These are phyloP conservation scores for Roridomyces roridus DNA, from an alignment of 768 basidiomycete species.

Conservation along the genomic window DNA sequence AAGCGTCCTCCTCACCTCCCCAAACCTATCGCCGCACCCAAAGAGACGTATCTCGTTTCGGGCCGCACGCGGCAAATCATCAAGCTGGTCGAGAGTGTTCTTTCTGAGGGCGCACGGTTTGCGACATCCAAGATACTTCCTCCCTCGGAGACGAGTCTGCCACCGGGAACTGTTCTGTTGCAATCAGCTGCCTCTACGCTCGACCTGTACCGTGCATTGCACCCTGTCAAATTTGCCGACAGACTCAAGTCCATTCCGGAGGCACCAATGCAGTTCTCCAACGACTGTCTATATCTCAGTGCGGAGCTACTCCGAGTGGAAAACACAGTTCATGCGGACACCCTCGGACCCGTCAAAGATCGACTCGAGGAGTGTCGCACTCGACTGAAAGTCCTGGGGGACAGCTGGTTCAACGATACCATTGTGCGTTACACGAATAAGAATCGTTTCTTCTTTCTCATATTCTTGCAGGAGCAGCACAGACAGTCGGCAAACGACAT, in stretches of 20 bases:
- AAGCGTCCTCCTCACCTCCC: conserved; percentile 34
- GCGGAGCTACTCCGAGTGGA: conserved; percentile 54
- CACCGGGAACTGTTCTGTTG: conserved; percentile 61
- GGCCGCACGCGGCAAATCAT: conserved; percentile 59
- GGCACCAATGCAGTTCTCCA: conserved; percentile 75
- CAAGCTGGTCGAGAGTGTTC: conserved; percentile 61
- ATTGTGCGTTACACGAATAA: conserved; percentile 56
- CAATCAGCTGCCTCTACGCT: conserved; percentile 70
- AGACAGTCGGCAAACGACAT: conserved; percentile 48
- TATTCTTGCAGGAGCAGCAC: conserved; percentile 52
- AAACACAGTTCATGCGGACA: conserved; percentile 26
- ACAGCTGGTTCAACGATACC: conserved; percentile 74
- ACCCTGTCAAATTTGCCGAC: conserved; percentile 65
- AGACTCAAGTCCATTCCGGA: conserved; percentile 55
- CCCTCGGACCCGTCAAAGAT: conserved; percentile 41
- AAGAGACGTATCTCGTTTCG: conserved; percentile 69
- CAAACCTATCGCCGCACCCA: conserved; percentile 31
- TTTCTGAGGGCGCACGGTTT: conserved; percentile 73
- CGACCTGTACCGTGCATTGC: conserved; percentile 81
- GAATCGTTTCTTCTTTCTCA: conserved; percentile 2
- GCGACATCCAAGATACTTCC: conserved; percentile 60
- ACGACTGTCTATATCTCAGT: conserved; percentile 78
- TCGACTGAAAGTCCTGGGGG: conserved; percentile 59
- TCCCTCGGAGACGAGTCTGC: conserved; percentile 33
- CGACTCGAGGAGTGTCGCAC: conserved; percentile 58